Base-by-base conservation (phyloP, 164 flowering plant species). In the Buxus sempervirens region DNA sequence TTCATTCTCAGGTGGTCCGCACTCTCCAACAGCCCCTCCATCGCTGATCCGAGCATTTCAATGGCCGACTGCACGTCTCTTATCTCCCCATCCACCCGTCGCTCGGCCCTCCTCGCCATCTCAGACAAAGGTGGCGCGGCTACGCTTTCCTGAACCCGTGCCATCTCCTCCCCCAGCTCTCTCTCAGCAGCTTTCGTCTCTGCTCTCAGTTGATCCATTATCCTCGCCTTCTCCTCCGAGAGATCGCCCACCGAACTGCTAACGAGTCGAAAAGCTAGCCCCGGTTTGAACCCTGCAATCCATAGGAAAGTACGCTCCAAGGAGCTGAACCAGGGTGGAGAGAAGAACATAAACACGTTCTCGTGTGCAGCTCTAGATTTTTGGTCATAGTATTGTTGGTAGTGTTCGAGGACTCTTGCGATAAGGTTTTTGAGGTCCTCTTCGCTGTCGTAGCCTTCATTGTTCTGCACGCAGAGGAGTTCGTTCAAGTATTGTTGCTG, bases 211-310 rank as follows among this genome's bases (percentile, higher is more conserved):
- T 16, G 26, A 19, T 62, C 65, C 32, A 89, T 19, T 58, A 59
- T 66, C 54, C 8, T 19, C 6, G 12, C 12, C 74, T 89, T 90
- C 9, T 81, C 87, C 21, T 63, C 74, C 2, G 82, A 57, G 59
- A 89, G 28, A 42, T 82, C 85, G 14, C 26, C 42, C 2, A 83
- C 81, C 10, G 83, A 54, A 19, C 60, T 61, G 1, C 14, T 25
- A 0, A 80, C 75, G 28, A 84, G 68, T 36, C 63, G 69, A 27
- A 84, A 66, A 0, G 72, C 71, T 1, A 83, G 53, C 0, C 75
- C 75, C 5, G 95, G 95, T 62, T 75, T 82, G 80, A 87, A 87
- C 4, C 95, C 91, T 36, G 77, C 79, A 18, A 89, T 72, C 95
- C 89, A 89, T 25, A 84, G 73, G 64, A 83, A 74, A 15, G 82